phyloP scores from a whole-genome alignment of 306 rosid genomes.

The Lathyrus oleraceus region DNA sequence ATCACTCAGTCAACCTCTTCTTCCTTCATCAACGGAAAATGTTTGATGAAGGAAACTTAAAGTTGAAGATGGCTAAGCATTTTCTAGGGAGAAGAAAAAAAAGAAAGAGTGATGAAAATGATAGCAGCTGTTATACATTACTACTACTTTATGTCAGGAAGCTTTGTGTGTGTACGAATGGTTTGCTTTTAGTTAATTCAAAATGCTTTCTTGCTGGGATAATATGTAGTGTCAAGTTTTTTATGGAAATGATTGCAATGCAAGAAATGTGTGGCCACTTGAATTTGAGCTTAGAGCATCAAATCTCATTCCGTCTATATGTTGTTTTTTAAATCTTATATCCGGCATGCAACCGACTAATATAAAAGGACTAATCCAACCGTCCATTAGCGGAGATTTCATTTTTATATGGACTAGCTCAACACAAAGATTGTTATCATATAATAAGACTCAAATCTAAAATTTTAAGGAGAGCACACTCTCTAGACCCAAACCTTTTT shows the following conservation, averaged over 20 bases:
- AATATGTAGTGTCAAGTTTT: slow-evolving; percentile 31
- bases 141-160: slow-evolving; percentile 54
- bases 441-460: no score
- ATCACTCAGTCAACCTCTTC: slow-evolving; percentile 79
- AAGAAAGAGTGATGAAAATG: not conserved
- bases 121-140: slow-evolving; percentile 27
- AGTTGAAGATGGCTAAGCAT: slow-evolving; percentile 23
- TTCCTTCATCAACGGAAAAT: slow-evolving; percentile 78
- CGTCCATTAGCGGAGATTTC: no score
- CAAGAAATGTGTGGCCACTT: slow-evolving; percentile 48
- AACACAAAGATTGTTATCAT: no score
- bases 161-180: slow-evolving; percentile 43
- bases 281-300: slow-evolving; percentile 43
- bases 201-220: slow-evolving; percentile 50
- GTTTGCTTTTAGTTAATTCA: slow-evolving; percentile 31
- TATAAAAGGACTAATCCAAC: no score
- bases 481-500: no score
- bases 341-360: no score
- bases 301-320: slow-evolving; percentile 53
- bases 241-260: slow-evolving; percentile 49
- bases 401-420: no score
- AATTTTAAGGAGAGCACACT: no score
- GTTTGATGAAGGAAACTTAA: slow-evolving; percentile 51
- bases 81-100: slow-evolving; percentile 8
- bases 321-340: no score